phyloP scores from a whole-genome alignment of 148 eudicot species.

The Bassia scoparia region DNA sequence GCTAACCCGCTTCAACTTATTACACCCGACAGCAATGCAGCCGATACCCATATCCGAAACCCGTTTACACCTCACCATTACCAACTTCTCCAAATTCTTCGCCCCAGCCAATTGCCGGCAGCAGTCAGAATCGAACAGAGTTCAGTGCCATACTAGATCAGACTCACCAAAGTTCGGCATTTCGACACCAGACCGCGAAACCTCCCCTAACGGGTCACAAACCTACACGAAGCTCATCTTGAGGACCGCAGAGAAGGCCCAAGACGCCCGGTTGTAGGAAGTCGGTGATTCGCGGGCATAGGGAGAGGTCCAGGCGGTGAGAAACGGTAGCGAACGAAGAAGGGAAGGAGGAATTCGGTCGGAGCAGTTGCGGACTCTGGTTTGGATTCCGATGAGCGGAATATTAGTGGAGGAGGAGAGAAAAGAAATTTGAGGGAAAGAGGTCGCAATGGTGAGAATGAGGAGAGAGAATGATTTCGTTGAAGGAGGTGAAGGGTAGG shows the following conservation, averaged over 20 bases:
- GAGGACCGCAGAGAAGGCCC: constrained; percentile 32
- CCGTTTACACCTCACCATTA: constrained; percentile 59
- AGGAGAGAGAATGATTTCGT: constrained; percentile 53
- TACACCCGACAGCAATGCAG: constrained; percentile 85
- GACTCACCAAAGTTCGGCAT: constrained; percentile 63
- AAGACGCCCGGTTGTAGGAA: constrained; percentile 26
- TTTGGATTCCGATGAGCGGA: constrained; percentile 54
- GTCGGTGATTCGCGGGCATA: constrained; percentile 52
- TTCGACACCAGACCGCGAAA: constrained; percentile 40
- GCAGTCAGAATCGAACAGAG: constrained; percentile 53
- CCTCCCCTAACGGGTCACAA: constrained; percentile 47
- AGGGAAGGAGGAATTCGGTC: constrained; percentile 41
- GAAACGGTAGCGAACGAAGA: constrained; percentile 37
- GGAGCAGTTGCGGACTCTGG: constrained; percentile 49
- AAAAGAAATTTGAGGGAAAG: constrained; percentile 53
- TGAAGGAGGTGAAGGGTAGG: too few relatives aligned
- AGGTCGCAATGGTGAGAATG: constrained; percentile 35
- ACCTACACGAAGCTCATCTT: constrained; percentile 51
- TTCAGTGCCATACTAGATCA: constrained; percentile 56
- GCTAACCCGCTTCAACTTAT: constrained; percentile 45
- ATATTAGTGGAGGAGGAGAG: constrained; percentile 46
- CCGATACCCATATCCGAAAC: constrained; percentile 79
- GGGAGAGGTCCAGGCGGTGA: constrained; percentile 53
- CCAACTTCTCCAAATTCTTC: constrained; percentile 49
- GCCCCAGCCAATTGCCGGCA: constrained; percentile 65